These are phyloP conservation scores for Acrocalymma vagum DNA, from an alignment of 2,329 filamentous ascomycete species.

Conservation along the genomic window DNA sequence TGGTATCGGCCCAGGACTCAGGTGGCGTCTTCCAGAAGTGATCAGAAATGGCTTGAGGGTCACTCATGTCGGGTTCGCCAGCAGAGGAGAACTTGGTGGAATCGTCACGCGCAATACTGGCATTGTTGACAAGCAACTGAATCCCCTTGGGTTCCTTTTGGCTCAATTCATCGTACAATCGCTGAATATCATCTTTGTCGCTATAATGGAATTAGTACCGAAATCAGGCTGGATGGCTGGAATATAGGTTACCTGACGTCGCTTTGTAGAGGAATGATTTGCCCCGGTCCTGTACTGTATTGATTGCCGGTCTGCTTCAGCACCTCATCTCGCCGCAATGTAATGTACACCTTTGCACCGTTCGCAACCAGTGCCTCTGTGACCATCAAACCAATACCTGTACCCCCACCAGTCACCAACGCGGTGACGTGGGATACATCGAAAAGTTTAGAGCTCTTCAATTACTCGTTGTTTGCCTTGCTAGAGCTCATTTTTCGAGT, in stretches of 20 bases:
- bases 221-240: slow-evolving; percentile 27
- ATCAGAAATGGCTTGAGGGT: slow-evolving; percentile 55
- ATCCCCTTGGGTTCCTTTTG: slow-evolving; percentile 61
- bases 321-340: slow-evolving; percentile 38
- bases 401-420: slow-evolving; percentile 56
- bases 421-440: slow-evolving; percentile 57
- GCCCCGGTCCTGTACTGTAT: slow-evolving; percentile 56
- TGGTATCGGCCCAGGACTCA: slow-evolving; percentile 60
- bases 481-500: slow-evolving; percentile 43
- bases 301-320: slow-evolving; percentile 55
- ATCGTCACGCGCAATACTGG: slow-evolving; percentile 62
- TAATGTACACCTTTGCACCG: slow-evolving; percentile 62
- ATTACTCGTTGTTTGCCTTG: slow-evolving; percentile 48
- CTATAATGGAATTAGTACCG: slow-evolving; percentile 61
- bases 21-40: slow-evolving; percentile 59
- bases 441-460: slow-evolving; percentile 54
- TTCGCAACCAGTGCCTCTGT: slow-evolving; percentile 69
- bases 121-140: slow-evolving; percentile 64
- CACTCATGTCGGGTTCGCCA: slow-evolving; percentile 59
- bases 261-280: slow-evolving; percentile 51
- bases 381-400: slow-evolving; percentile 68
- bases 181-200: slow-evolving; percentile 58
- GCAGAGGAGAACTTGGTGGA: slow-evolving; percentile 58
- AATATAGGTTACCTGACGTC: slow-evolving; percentile 35
- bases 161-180: slow-evolving; percentile 50